phyloP scores from a whole-genome alignment of 495 filamentous ascomycete species.

The Podospora fimiseda region DNA sequence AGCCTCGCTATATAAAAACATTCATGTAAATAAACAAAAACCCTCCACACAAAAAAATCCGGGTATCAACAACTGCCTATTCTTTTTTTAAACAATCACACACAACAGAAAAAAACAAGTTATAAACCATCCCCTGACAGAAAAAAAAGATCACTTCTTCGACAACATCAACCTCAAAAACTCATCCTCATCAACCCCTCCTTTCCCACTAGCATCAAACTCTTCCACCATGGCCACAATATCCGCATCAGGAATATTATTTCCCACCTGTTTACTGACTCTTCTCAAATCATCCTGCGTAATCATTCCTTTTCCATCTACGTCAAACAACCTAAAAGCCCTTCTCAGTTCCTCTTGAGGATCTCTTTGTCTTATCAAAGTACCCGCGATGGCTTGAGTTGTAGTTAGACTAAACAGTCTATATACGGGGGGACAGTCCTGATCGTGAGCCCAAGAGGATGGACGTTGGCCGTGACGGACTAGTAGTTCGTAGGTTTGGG shows the following conservation, averaged over 20 bases:
- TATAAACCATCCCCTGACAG: not conserved
- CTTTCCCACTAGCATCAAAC: constrained; percentile 92
- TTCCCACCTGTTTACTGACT: constrained; percentile 86
- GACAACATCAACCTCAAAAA: constrained; percentile 56
- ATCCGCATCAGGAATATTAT: constrained; percentile 88
- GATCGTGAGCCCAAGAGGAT: constrained; percentile 29
- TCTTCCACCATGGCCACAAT: constrained; percentile 95
- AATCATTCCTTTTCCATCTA: constrained; percentile 71
- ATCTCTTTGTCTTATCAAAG: constrained; percentile 72
- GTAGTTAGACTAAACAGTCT: constrained; percentile 29
- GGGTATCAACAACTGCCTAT: not conserved
- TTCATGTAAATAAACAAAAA: no score
- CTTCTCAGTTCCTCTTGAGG: constrained; percentile 86
- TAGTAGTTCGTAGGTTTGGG: constrained; percentile 32
- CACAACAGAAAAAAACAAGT: not conserved
- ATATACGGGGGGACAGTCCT: constrained; percentile 33
- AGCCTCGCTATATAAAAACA: no score
- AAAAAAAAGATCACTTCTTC: constrained; percentile 19
- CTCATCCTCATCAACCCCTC: constrained; percentile 81
- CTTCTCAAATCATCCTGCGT: constrained; percentile 75
- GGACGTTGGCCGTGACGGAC: constrained; percentile 30
- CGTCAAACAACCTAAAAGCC: constrained; percentile 84
- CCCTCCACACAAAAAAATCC: no score
- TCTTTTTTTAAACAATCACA: not conserved
- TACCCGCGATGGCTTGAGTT: constrained; percentile 74